Evolutionary conservation across 139 green algal species (phyloP), one percentile per base, ranked within the genome.

Genomic region (Tetradesmus obliquus): DNA sequence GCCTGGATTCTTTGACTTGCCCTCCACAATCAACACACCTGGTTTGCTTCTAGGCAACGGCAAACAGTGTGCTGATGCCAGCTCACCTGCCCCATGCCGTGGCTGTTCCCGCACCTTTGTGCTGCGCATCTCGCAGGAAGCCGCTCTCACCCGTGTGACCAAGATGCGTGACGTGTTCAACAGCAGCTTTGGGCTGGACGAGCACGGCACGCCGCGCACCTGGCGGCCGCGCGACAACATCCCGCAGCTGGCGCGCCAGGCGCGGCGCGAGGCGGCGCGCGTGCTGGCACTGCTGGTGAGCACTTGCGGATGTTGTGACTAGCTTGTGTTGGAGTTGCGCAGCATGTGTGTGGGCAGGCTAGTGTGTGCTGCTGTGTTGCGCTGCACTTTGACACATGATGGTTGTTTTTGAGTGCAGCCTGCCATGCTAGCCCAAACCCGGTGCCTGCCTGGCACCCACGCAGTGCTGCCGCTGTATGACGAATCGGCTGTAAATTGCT

Each of bases 191-290:
- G 94, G 93, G 12, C 84, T 96, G 54, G 97, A 98, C 90, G 96
- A 97, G 72, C 74, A 93, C 9, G 95, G 95, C 82, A 93, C 98
- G 53, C 97, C 96, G 2, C 93, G 93, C 86, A 96, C 94, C 62
- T 99, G 97, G 97, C 90, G 93, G 10, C 66, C 97, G 1, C 80
- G 90, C 0, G 95, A 97, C 54, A 95, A 99, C 94, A 96, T 76
- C 66, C 3, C 66, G 2, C 87, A 58, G 15, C 92, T 97, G 12
- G 95, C 96, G 0, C 88, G 89, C 51, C 55, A 94, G n/a, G 96
- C 96, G 0, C 95, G 96, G 19, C 80, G 92, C 79, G 96, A 95
- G 9, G 96, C 97, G 0, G 96, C 97, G 3, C 74, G 79, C 9
- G 88, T 98, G 84, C 93, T 99, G 32, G 94, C 96, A 13, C 93